Conservation (phyloP, 2,329 filamentous ascomycete species). For the Talaromyces sp. region DNA sequence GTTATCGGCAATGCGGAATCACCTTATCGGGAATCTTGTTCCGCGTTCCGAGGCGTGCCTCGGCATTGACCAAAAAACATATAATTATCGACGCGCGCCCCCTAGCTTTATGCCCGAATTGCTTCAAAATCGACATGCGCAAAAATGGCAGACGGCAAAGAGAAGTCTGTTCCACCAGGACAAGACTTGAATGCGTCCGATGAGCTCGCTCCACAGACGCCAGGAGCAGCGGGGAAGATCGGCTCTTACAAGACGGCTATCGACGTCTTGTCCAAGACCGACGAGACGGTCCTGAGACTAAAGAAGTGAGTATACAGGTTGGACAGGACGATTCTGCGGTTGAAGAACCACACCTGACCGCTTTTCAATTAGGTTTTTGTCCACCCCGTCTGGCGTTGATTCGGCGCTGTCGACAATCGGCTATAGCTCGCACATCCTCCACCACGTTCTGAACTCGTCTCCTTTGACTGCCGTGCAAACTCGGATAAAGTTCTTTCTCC, state of each 20-base stretch:
- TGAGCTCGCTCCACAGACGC: not conserved
- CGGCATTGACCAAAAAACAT: slow-evolving; percentile 12
- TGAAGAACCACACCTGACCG: not conserved
- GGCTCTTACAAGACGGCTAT: not conserved
- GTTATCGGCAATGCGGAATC: not conserved
- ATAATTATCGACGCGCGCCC: not conserved
- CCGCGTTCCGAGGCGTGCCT: slow-evolving; percentile 21
- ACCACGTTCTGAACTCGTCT: slow-evolving; percentile 57
- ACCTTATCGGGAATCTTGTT: not conserved
- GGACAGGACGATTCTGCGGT: no score
- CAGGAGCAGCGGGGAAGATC: not conserved
- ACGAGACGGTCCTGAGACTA: slow-evolving; percentile 14
- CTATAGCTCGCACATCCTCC: slow-evolving; percentile 61
- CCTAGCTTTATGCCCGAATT: not conserved
- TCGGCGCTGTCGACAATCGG: slow-evolving; percentile 63
- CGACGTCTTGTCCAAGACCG: slow-evolving; percentile 6
- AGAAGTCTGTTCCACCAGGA: not conserved
- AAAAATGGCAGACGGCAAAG: not conserved
- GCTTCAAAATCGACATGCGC: not conserved
- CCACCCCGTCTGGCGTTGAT: slow-evolving; percentile 66
- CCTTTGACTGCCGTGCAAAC: slow-evolving; percentile 35
- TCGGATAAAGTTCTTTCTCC: slow-evolving; percentile 40
- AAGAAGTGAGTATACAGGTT: slow-evolving; percentile 14
- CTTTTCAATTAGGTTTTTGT: slow-evolving; percentile 54
- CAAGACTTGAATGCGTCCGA: not conserved